Evolutionary conservation across 768 basidiomycete genomes (phyloP).

Genomic region (Vishniacozyma victoriae): DNA sequence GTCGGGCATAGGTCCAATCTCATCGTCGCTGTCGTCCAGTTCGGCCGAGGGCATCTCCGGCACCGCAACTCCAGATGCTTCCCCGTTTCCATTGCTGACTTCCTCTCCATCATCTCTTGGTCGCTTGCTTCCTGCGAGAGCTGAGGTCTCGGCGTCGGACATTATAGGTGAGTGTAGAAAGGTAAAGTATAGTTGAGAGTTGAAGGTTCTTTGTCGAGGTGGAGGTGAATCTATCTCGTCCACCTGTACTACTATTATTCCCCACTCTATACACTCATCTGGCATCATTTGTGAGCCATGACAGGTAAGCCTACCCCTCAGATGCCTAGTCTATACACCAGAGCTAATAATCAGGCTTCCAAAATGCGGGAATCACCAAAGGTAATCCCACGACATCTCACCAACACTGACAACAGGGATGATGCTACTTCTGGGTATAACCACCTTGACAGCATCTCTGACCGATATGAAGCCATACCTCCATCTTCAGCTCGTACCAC

Average conservation of each 20-base stretch:
- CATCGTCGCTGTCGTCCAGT: slow-evolving; percentile 39
- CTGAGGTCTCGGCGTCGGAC: slow-evolving; percentile 9
- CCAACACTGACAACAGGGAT: slow-evolving; percentile 53
- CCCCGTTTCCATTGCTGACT: background rate
- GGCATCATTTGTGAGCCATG: slow-evolving; percentile 3
- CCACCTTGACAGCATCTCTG: slow-evolving; percentile 67
- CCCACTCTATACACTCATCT: background rate
- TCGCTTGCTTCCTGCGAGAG: slow-evolving; percentile 7
- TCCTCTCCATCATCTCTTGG: slow-evolving; percentile 1
- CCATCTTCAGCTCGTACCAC: slow-evolving; percentile 83
- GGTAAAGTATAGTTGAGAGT: no score
- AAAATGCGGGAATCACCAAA: slow-evolving; percentile 41
- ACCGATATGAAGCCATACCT: slow-evolving; percentile 85
- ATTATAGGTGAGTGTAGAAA: no score
- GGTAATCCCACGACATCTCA: slow-evolving; percentile 9
- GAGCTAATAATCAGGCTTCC: slow-evolving; percentile 27
- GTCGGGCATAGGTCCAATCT: slow-evolving; percentile 20
- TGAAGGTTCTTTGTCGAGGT: background rate
- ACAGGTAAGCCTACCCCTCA: slow-evolving; percentile 10
- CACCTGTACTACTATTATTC: background rate
- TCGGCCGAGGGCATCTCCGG: slow-evolving; percentile 40
- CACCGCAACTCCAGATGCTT: slow-evolving; percentile 5
- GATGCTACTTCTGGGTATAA: slow-evolving; percentile 65
- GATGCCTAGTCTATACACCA: background rate
- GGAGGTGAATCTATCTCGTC: background rate